These are phyloP conservation scores for Lactarius sp. DNA, from an alignment of 768 basidiomycete species.

Conservation along the genomic window DNA sequence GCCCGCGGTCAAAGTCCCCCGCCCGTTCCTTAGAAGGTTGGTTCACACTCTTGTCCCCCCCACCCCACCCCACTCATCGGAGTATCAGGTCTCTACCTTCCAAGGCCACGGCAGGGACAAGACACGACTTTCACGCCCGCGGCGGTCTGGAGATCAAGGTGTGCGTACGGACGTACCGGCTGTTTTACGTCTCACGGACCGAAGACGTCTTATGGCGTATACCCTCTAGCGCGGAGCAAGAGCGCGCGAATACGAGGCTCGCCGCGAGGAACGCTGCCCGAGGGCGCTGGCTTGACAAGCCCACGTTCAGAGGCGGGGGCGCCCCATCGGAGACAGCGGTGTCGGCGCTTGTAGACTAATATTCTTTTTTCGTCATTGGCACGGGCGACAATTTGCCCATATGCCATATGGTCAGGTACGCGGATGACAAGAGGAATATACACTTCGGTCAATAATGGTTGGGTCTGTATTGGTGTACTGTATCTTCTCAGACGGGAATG, in stretches of 20 bases:
- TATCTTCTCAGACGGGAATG: not conserved
- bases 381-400: not conserved
- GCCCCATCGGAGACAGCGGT: not conserved
- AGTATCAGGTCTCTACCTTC: conserved; percentile 39
- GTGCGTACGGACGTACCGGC: conserved; percentile 74
- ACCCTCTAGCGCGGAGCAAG: conserved; percentile 39
- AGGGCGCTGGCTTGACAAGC: conserved; percentile 3
- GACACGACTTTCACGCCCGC: conserved; percentile 26
- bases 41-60: conserved; percentile 38
- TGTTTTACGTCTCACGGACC: conserved; percentile 71
- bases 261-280: not conserved
- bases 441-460: not conserved
- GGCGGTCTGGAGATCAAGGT: conserved; percentile 78
- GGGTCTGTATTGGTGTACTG: not conserved
- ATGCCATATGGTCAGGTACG: not conserved
- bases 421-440: not conserved
- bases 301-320: not conserved
- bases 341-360: not conserved
- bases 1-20: conserved; percentile 40
- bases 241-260: conserved; percentile 25
- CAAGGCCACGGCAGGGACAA: not conserved
- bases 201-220: conserved; percentile 59
- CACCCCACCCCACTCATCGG: conserved; percentile 33
- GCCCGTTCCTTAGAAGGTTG: conserved; percentile 55
- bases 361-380: not conserved